Conservation (phyloP, 1,284 basidiomycete genomes). For the Sporisorium exsertum region DNA sequence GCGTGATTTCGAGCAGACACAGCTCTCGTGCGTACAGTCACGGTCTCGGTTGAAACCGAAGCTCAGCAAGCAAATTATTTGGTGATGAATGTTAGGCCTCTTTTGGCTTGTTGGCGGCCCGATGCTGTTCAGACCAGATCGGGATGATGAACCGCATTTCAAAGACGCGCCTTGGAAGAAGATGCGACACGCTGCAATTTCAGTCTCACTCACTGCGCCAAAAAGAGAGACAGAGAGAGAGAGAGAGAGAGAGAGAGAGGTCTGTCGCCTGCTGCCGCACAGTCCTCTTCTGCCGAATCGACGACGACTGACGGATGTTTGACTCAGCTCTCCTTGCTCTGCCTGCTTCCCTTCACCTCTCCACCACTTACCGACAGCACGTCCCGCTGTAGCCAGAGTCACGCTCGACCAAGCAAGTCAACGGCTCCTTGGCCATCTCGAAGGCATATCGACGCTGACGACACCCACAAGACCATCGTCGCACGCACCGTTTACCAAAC, state of each 20-base stretch:
- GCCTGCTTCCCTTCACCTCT: not conserved
- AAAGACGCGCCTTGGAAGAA: constrained; percentile 30
- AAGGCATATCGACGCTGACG: not conserved
- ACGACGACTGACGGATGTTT: not conserved
- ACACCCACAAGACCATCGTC: not conserved
- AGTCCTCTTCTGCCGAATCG: not conserved
- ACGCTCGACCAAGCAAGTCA: not conserved
- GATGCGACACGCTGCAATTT: constrained; percentile 35
- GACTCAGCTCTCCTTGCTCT: constrained; percentile 3
- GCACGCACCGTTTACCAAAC: not conserved
- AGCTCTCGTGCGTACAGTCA: not conserved
- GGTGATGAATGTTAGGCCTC: too few species aligned
- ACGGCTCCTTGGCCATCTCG: constrained; percentile 1
- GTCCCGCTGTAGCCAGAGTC: not conserved
- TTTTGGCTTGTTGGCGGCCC: too few species aligned
- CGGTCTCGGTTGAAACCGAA: not conserved
- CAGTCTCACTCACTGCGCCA: not conserved
- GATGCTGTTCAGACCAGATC: not conserved
- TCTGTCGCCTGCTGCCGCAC: not conserved
- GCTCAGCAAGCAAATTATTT: not conserved
- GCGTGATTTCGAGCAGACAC: not conserved
- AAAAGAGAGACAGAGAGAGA: not conserved
- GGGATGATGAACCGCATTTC: not conserved
- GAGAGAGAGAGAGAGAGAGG: not conserved
- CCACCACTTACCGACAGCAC: not conserved